Base-by-base conservation (phyloP, 2,329 filamentous ascomycete genomes). In the Alternaria hordeiaustralica region DNA sequence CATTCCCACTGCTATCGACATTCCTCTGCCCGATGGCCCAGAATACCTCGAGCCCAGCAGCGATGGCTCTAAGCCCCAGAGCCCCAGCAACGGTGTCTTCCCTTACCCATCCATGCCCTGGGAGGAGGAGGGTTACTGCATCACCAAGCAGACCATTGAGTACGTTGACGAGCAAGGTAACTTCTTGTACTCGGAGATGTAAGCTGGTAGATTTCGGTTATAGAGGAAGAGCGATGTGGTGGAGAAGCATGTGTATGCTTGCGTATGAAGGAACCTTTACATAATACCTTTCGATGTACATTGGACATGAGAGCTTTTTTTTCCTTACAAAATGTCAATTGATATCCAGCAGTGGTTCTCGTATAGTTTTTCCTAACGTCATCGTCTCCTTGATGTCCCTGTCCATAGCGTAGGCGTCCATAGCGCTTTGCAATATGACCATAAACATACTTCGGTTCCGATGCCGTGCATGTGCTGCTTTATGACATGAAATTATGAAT, bases 161-260 rank as follows among this genome's bases (percentile, higher is more conserved):
- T 79, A 79, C 53, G 77, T 79, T 4, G 75, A 79, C 57, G 60
- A 66, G 59, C 59, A 67, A 7, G 78, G 78, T 46, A 75, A 78
- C 45, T 75, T 74, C 63, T 60, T 79, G 64, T 77, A 76, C 54
- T 61, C 65, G 53, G 70, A 68, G 58, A 71, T 67, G 70, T 68
- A 61, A 61, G 21, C 18, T 50, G 49, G 33, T 41, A 36, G 20
- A 25, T 23, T 36, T 44, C 25, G 25, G 13, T 49, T 28, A 9
- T 28, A 46, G 28, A 15, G 8, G 21, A 41, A 18, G 49, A 47
- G 33, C 20, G 23, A 41, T 41, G 36, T 18, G 21, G 26, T 21
- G 13, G 47, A 46, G 36, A 15, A 56, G 26, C n/a, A 28, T 46
- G 30, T 55, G 45, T 25, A 36, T 58, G 54, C 21, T 23, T 59